Base-by-base conservation (phyloP, 805 yeast genomes). In the Saturnispora saitoi region DNA sequence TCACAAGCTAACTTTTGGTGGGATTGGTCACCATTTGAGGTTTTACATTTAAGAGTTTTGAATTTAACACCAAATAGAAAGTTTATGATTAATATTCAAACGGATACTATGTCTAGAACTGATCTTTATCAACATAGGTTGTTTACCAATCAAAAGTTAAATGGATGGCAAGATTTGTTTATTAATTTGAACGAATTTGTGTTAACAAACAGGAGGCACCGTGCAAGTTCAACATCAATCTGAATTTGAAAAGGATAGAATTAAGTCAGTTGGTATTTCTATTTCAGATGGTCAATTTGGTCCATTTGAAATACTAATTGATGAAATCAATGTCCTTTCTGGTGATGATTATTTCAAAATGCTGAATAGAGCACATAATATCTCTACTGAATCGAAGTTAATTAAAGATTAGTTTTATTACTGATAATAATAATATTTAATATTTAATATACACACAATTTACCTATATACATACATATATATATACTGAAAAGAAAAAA, bases 91-190 rank as follows among this genome's bases (percentile, higher is more conserved):
- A 87, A 87, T 58, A 73, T 87, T 45, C 95, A 87, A 67, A 82
- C 91, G 11, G 87, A 86, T 58, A 78, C 88, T 1, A 83, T 90
- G 30, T 75, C 83, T 51, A 75, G 80, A 7, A 83, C 91, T 2
- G 95, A 87, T 64, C 68, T 87, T 53, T 87, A 79, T 65, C 95
- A 87, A 65, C 95, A 87, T 63, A 66, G 95, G 20, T 69, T 87
- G 53, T 87, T 85, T 41, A 54, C 58, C 2, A 41, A 46, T 57
- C 54, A 77, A 78, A 55, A 75, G 70, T 37, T 87, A 86, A 4
- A 86, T 32, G 42, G 30, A 42, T 86, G 95, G 95, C 93, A 87
- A 61, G 83, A 88, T 1, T 88, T 86, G 12, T 77, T 82, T 28
- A 80, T 87, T 31, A 88, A 93, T 41, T 68, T 87, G 45, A 76